Conservation (phyloP, 257 asterid genomes). For the Scutellaria galericulata region DNA sequence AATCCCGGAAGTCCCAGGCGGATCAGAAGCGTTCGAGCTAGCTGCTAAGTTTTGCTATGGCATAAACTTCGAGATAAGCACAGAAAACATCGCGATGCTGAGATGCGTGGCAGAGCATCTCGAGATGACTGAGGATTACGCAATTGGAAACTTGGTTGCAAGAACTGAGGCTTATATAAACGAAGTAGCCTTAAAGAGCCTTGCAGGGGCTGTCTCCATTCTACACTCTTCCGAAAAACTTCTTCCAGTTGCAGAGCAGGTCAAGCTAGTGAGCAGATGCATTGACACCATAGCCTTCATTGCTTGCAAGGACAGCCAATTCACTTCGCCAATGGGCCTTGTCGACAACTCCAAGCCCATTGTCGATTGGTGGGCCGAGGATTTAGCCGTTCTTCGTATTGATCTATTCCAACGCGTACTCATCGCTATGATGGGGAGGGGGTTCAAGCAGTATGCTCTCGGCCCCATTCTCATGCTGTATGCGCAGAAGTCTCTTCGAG, state of each 20-base stretch:
- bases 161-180: slow-evolving; percentile 68
- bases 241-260: slow-evolving; percentile 73
- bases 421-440: slow-evolving; percentile 75
- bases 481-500: slow-evolving; percentile 86
- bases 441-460: slow-evolving; percentile 73
- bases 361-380: slow-evolving; percentile 94
- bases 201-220: slow-evolving; percentile 73
- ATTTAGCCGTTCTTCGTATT: slow-evolving; percentile 67
- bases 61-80: slow-evolving; percentile 70
- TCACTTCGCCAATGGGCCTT: slow-evolving; percentile 33
- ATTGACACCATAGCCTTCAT: slow-evolving; percentile 69
- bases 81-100: slow-evolving; percentile 75
- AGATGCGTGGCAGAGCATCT: slow-evolving; percentile 76
- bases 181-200: slow-evolving; percentile 75
- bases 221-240: slow-evolving; percentile 66
- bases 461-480: slow-evolving; percentile 87
- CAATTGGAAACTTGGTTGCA: slow-evolving; percentile 62
- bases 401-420: slow-evolving; percentile 82
- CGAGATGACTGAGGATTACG: slow-evolving; percentile 87
- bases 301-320: slow-evolving; percentile 72
- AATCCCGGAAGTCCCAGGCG: slow-evolving; percentile 78
- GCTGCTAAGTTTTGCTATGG: slow-evolving; percentile 92
- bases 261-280: slow-evolving; percentile 74
- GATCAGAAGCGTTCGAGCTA: slow-evolving; percentile 82
- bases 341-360: slow-evolving; percentile 41